phyloP scores from a whole-genome alignment of 208 protist species.

The Wallacemonas sp. region DNA sequence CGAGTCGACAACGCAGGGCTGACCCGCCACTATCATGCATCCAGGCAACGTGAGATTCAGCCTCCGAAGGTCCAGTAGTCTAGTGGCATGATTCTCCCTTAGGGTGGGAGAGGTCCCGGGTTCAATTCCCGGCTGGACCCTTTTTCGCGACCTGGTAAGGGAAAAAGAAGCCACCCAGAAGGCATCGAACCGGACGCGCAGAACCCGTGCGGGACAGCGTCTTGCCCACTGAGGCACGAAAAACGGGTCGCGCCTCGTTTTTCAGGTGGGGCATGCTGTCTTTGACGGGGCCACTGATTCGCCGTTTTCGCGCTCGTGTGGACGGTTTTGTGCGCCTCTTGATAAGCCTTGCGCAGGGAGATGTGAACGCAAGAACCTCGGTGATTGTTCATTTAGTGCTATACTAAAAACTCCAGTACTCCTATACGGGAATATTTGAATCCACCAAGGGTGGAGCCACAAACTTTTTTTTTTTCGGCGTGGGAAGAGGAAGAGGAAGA shows the following conservation, averaged over 20 bases:
- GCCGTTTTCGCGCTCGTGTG: neutral
- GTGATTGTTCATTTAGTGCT: slow-evolving; percentile 88
- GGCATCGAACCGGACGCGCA: slow-evolving; percentile 1
- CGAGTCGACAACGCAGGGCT: neutral
- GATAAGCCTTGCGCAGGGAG: slow-evolving; percentile 88
- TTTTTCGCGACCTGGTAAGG: slow-evolving; percentile 29
- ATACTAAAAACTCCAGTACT: slow-evolving; percentile 61
- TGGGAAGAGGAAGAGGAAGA: neutral
- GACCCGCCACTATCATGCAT: neutral
- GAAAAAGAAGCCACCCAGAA: neutral
- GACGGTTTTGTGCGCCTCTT: neutral
- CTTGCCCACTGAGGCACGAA: no score
- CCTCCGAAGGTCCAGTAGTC: slow-evolving; percentile 78
- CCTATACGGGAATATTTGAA: slow-evolving; percentile 60
- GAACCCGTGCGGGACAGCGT: no score
- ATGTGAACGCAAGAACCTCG: slow-evolving; percentile 91
- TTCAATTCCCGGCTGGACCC: slow-evolving; percentile 85
- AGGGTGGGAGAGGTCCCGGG: slow-evolving; percentile 92
- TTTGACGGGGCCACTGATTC: neutral
- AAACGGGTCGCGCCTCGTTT: neutral
- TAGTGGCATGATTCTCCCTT: slow-evolving; percentile 94
- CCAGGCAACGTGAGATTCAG: neutral
- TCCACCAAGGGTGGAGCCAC: slow-evolving; percentile 40
- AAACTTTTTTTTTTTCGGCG: slow-evolving; percentile 7
- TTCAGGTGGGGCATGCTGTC: neutral